Conservation (phyloP, 768 basidiomycete species). For the Tricholoma sp. region DNA sequence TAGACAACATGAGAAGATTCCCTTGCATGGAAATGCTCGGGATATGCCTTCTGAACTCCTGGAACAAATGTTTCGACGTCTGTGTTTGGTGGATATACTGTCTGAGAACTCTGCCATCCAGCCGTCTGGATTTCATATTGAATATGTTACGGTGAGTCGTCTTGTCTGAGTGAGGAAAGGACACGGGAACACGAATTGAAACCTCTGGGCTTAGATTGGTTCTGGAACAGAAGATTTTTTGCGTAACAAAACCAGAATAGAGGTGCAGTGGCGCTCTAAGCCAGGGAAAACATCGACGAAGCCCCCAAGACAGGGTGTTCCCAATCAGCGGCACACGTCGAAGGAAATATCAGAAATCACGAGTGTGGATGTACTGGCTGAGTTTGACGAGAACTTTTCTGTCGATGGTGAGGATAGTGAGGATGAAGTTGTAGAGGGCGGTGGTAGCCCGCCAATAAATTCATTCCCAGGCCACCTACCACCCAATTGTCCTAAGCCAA, state of each 20-base stretch:
- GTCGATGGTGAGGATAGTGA: conserved; percentile 17
- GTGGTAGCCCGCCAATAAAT: background rate
- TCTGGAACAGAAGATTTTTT: conserved; percentile 24
- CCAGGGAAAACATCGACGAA: conserved; percentile 19
- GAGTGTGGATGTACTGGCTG: conserved; percentile 28
- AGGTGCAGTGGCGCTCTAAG: conserved; percentile 30
- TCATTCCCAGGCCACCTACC: background rate
- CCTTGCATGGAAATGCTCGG: conserved; percentile 51
- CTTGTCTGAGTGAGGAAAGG: background rate
- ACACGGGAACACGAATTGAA: background rate
- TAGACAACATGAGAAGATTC: conserved; percentile 42
- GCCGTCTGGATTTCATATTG: conserved; percentile 40
- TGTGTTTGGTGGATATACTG: conserved; percentile 48
- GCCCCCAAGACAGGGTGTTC: conserved; percentile 10
- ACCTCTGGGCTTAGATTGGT: conserved; percentile 25
- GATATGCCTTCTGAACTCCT: conserved; percentile 44
- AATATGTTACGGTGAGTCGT: conserved; percentile 46
- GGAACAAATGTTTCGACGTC: conserved; percentile 61
- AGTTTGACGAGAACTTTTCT: conserved; percentile 22
- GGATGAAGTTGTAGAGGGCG: conserved; percentile 15
- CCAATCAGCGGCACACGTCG: conserved; percentile 15
- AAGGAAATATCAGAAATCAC: conserved; percentile 23
- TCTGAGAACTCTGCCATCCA: conserved; percentile 39
- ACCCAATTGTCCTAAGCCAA: background rate
- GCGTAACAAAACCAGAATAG: conserved; percentile 15